Conservation (phyloP, 2,329 filamentous ascomycete species). For the Paraphaeosphaeria minitans region DNA sequence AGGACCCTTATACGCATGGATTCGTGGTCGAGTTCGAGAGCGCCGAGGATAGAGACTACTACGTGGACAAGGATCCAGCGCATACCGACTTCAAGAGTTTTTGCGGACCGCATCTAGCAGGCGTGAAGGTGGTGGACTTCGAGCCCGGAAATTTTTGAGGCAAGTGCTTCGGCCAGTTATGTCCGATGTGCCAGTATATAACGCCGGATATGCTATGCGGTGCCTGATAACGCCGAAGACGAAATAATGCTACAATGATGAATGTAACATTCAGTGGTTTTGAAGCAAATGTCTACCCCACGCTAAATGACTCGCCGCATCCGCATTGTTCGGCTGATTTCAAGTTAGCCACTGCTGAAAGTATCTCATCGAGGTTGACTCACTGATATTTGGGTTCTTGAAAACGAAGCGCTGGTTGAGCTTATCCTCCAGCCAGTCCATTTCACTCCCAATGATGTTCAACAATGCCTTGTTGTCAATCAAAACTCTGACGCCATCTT, state of each 20-base stretch:
- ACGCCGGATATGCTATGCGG: constrained; percentile 34
- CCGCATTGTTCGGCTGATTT: constrained; percentile 89
- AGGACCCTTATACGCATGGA: constrained; percentile 69
- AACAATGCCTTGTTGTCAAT: constrained; percentile 97
- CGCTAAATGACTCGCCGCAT: constrained; percentile 90
- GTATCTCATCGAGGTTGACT: constrained; percentile 51
- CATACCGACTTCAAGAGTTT: constrained; percentile 66
- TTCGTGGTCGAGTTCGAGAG: constrained; percentile 72
- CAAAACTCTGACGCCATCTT: constrained; percentile 93
- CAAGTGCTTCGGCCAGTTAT: constrained; percentile 1
- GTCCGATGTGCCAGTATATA: constrained; percentile 18
- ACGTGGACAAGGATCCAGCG: constrained; percentile 66
- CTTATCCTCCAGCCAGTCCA: constrained; percentile 99
- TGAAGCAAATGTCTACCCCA: constrained; percentile 41
- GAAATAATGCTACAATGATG: constrained; percentile 12
- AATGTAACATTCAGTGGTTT: constrained; percentile 11
- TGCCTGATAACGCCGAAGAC: constrained; percentile 32
- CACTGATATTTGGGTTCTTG: constrained; percentile 97
- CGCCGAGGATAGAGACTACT: constrained; percentile 69
- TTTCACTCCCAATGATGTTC: constrained; percentile 97
- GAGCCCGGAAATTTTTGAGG: constrained; percentile 55
- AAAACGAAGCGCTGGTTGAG: constrained; percentile 92
- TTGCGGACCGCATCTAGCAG: constrained; percentile 55
- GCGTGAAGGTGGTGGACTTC: constrained; percentile 67
- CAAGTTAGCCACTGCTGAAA: constrained; percentile 27